Percentiles rank a stretch among this genome's conserved stretches.
Conservation (phyloP, 1,284 basidiomycete species). For the Hymenochaete sp. region DNA sequence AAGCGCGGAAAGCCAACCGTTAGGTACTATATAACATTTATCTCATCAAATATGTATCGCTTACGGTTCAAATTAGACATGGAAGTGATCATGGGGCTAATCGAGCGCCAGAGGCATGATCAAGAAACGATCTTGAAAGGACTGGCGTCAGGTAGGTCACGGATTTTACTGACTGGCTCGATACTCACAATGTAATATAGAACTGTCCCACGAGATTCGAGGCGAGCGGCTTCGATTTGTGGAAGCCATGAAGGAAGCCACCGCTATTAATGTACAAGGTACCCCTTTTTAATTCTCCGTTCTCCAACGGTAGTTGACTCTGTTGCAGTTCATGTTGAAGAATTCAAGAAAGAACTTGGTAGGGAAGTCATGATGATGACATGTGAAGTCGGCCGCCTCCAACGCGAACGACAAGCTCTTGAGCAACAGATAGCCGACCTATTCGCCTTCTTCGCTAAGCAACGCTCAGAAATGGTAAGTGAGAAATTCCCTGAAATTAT, state of each 20-base stretch:
- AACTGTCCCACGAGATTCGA: slow-evolving; percentile 72
- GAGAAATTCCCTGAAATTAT: background rate
- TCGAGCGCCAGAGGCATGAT: slow-evolving; percentile 60
- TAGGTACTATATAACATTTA: slow-evolving; percentile 20
- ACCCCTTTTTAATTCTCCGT: slow-evolving; percentile 17
- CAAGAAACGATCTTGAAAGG: slow-evolving; percentile 59
- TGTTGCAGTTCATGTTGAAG: slow-evolving; percentile 60
- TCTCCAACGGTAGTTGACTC: slow-evolving; percentile 24
- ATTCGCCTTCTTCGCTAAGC: slow-evolving; percentile 65
- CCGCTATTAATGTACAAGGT: slow-evolving; percentile 77
- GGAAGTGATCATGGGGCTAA: slow-evolving; percentile 48
- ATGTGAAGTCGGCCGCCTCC: slow-evolving; percentile 62
- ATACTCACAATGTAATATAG: slow-evolving; percentile 32
- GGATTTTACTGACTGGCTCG: background rate
- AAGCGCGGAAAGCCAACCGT: slow-evolving; percentile 29
- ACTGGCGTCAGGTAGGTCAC: slow-evolving; percentile 50
- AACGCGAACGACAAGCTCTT: slow-evolving; percentile 62
- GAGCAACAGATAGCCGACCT: slow-evolving; percentile 69
- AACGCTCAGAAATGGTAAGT: slow-evolving; percentile 37
- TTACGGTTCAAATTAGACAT: slow-evolving; percentile 32
- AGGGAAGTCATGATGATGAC: slow-evolving; percentile 68
- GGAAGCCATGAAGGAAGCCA: slow-evolving; percentile 86
- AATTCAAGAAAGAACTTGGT: slow-evolving; percentile 72
- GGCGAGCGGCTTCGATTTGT: slow-evolving; percentile 79
- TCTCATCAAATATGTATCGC: background rate